phyloP scores from a whole-genome alignment of 2,329 filamentous ascomycete species.

The Albophoma yamanashiensis region DNA sequence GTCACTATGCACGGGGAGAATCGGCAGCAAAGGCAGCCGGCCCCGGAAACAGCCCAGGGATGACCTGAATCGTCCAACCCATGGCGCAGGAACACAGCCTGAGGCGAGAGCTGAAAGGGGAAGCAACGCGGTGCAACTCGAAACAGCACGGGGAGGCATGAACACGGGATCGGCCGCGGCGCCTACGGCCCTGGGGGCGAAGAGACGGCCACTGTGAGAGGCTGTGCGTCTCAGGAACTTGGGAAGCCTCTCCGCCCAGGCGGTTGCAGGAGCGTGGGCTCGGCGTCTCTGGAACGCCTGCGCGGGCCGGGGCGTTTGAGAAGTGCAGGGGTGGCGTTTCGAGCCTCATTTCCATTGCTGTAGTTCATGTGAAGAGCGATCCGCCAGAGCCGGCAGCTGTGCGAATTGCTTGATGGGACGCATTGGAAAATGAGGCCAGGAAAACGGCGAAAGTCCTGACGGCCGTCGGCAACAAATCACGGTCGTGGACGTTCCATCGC shows the following conservation, averaged over 20 bases:
- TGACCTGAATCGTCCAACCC: not conserved
- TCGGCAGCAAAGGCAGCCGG: not conserved
- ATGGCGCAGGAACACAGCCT: not conserved
- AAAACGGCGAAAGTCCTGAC: not conserved
- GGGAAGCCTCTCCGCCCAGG: not conserved
- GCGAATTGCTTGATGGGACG: no score
- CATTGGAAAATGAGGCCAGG: not conserved
- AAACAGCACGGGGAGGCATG: not conserved
- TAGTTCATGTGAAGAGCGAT: not conserved
- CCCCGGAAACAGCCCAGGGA: not conserved
- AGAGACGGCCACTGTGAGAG: not conserved
- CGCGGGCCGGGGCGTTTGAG: not conserved
- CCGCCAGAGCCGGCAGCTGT: not conserved
- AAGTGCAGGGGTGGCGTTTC: not conserved
- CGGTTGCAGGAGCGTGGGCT: not conserved
- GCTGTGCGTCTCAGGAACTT: not conserved
- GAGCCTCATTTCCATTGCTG: not conserved
- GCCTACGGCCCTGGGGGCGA: not conserved
- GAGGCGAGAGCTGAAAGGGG: not conserved
- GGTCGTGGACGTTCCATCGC: not conserved
- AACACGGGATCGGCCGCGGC: not conserved
- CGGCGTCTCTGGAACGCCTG: not conserved
- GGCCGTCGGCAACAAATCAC: not conserved
- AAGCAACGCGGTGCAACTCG: not conserved
- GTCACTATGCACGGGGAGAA: not conserved